These are phyloP conservation scores for Trametes cinnabarina DNA, from an alignment of 768 basidiomycete species.

Conservation along the genomic window DNA sequence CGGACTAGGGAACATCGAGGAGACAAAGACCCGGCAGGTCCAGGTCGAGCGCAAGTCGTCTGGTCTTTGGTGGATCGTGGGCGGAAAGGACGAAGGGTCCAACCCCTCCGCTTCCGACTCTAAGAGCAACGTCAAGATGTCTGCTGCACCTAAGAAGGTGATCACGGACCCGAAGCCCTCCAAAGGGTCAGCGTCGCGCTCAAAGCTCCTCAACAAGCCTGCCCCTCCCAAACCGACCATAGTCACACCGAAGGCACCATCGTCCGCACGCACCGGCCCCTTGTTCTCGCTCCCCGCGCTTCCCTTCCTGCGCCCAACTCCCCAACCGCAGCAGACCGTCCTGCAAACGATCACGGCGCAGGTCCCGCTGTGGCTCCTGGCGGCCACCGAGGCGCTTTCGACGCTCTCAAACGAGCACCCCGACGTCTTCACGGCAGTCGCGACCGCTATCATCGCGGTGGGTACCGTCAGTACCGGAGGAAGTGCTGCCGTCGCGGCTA, in stretches of 20 bases:
- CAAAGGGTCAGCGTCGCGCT: background rate
- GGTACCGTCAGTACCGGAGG: conserved; percentile 9
- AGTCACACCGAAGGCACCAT: background rate
- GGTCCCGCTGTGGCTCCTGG: conserved; percentile 24
- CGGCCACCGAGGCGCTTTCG: conserved; percentile 19
- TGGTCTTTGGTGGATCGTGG: conserved; percentile 27
- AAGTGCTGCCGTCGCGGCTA: conserved; percentile 11
- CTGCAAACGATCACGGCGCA: conserved; percentile 19
- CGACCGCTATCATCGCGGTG: conserved; percentile 14
- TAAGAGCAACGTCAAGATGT: background rate
- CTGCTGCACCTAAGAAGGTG: conserved; percentile 2
- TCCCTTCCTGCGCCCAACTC: conserved; percentile 14
- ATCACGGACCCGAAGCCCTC: background rate
- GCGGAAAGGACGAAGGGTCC: conserved; percentile 8
- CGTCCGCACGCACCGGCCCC: conserved; percentile 2
- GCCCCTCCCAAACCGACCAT: conserved; percentile 3
- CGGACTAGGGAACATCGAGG: conserved; percentile 20
- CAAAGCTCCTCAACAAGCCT: background rate
- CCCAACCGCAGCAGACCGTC: conserved; percentile 14
- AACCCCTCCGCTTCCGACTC: background rate
- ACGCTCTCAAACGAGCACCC: conserved; percentile 18
- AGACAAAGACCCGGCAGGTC: conserved; percentile 27
- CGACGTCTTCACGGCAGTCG: conserved; percentile 16
- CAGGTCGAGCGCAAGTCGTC: conserved; percentile 26
- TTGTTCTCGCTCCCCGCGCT: conserved; percentile 16